Evolutionary conservation across 2,329 filamentous ascomycete species (phyloP).

Genomic region (Penicillium sp.): DNA sequence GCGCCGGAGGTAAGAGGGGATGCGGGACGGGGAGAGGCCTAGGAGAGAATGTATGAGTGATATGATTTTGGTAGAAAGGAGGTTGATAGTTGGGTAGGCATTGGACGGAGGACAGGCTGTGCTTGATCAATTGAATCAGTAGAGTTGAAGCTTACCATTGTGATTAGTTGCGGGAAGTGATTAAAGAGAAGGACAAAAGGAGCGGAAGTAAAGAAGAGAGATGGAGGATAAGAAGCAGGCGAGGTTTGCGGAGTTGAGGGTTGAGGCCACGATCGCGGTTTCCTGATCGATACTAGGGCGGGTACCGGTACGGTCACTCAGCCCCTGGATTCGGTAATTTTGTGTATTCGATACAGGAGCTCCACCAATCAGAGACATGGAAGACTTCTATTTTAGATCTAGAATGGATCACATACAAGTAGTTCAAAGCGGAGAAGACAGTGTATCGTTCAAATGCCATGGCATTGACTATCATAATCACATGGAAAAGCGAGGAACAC

Average conservation of each 20-base stretch:
- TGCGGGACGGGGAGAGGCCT: constrained; percentile 40
- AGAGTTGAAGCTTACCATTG: constrained; percentile 17
- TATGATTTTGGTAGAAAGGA: constrained; percentile 5
- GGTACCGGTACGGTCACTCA: constrained; percentile 12
- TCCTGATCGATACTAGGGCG: constrained; percentile 16
- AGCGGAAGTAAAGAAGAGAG: constrained; percentile 10
- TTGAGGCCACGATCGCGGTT: constrained; percentile 28
- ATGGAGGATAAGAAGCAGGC: constrained; percentile 12
- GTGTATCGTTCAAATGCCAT: constrained; percentile 1
- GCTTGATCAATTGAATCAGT: constrained; percentile 4
- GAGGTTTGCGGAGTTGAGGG: constrained; percentile 23
- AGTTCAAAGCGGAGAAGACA: not conserved
- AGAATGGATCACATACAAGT: too few relatives aligned
- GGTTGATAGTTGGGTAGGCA: constrained; percentile 1
- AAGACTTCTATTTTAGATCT: not conserved
- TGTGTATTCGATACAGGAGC: constrained; percentile 8
- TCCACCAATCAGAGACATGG: constrained; percentile 10
- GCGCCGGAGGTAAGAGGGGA: constrained; percentile 43
- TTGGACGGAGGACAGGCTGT: constrained; percentile 3
- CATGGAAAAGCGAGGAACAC: constrained; percentile 12
- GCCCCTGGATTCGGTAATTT: constrained; percentile 1
- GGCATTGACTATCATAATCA: constrained; percentile 19
- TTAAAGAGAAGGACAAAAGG: constrained; percentile 10
- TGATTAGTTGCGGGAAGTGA: constrained; percentile 12
- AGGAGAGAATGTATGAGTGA: not conserved